phyloP scores from a whole-genome alignment of 164 flowering plant species.

The Liquidambar formosana region DNA sequence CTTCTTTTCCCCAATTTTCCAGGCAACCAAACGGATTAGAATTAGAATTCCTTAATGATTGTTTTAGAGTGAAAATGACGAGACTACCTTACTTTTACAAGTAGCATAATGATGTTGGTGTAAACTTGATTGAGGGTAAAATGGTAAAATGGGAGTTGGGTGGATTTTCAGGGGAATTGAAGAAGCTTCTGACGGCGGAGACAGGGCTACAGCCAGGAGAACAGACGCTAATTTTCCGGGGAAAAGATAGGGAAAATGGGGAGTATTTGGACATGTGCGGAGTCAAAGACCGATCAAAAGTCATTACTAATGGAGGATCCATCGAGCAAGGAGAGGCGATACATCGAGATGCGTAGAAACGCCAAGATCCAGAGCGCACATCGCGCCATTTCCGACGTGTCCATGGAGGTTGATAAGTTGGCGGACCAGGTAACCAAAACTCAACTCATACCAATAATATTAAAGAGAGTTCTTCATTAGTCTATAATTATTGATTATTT shows the following conservation, averaged over 20 bases:
- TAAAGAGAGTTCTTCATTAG: neutral
- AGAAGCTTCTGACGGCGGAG: slow-evolving; percentile 57
- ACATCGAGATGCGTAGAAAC: slow-evolving; percentile 52
- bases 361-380: slow-evolving; percentile 60
- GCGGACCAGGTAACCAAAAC: slow-evolving; percentile 57
- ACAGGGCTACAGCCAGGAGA: slow-evolving; percentile 63
- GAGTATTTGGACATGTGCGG: slow-evolving; percentile 62
- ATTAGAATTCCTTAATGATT: too few species aligned
- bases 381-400: slow-evolving; percentile 53
- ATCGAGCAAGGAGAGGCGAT: slow-evolving; percentile 53
- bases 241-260: slow-evolving; percentile 55
- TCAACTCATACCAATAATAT: neutral
- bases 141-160: neutral
- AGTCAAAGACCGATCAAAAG: slow-evolving; percentile 62
- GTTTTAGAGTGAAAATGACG: too few species aligned
- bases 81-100: too few species aligned
- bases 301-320: slow-evolving; percentile 67
- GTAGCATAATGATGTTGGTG: too few species aligned
- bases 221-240: slow-evolving; percentile 55
- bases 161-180: slow-evolving; percentile 60
- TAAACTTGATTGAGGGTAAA: too few species aligned
- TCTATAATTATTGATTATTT: neutral
- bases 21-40: too few species aligned
- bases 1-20: too few species aligned
- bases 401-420: slow-evolving; percentile 66